These are phyloP conservation scores for Penicillium dipodomyicola DNA, from an alignment of 495 filamentous ascomycete species.

Conservation along the genomic window DNA sequence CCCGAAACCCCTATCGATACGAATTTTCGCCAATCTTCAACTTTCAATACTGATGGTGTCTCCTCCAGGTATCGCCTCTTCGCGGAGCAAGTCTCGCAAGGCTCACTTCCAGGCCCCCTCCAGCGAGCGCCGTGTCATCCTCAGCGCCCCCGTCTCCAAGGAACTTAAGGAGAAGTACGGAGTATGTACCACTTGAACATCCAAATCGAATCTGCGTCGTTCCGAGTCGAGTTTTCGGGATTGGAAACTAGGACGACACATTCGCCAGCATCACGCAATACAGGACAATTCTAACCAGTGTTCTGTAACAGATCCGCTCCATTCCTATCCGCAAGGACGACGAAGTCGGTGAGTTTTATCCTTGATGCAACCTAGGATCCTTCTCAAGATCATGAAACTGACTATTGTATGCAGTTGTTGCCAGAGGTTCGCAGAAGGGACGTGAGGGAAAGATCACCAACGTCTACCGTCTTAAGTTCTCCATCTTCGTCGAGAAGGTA, in stretches of 20 bases:
- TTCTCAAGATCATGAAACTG: background rate
- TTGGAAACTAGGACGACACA: slow-evolving; percentile 4
- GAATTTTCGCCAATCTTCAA: slow-evolving; percentile 13
- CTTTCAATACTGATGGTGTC: slow-evolving; percentile 26
- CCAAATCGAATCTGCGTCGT: slow-evolving; percentile 6
- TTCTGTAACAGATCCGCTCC: slow-evolving; percentile 70
- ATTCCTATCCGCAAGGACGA: slow-evolving; percentile 99
- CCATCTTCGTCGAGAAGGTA: slow-evolving; percentile 81
- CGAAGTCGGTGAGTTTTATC: slow-evolving; percentile 56
- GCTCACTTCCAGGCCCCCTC: slow-evolving; percentile 93
- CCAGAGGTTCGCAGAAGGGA: slow-evolving; percentile 88
- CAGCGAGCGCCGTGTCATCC: slow-evolving; percentile 84
- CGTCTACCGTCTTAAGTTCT: slow-evolving; percentile 97
- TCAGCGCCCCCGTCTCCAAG: slow-evolving; percentile 91
- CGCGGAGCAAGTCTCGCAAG: slow-evolving; percentile 95
- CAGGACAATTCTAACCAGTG: slow-evolving; percentile 17
- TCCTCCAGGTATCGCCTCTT: slow-evolving; percentile 65
- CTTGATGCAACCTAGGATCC: background rate
- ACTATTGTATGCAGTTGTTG: slow-evolving; percentile 48
- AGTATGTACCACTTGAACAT: slow-evolving; percentile 51
- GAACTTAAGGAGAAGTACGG: slow-evolving; percentile 96
- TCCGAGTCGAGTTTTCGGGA: slow-evolving; percentile 5
- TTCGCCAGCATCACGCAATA: slow-evolving; percentile 5
- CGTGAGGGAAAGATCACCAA: slow-evolving; percentile 88
- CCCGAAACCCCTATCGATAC: slow-evolving; percentile 4